Base-by-base conservation (phyloP, 495 filamentous ascomycete genomes). In the Trichoderma parareesei region DNA sequence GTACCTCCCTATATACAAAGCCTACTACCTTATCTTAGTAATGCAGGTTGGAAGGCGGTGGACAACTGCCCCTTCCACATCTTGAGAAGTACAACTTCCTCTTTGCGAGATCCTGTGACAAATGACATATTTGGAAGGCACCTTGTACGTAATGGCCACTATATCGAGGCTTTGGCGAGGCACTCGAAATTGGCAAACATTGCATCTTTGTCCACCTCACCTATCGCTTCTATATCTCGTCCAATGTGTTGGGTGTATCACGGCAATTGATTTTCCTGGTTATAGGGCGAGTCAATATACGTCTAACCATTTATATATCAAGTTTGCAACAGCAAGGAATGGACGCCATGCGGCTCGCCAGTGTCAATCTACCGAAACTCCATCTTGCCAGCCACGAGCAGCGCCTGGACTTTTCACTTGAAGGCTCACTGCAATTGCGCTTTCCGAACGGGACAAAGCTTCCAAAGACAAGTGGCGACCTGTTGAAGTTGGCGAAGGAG, bases 281-380 rank as follows among this genome's bases (percentile, higher is more conserved):
- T 27, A 27, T 27, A 27, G 27, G 27, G 27, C 27, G 27, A 41
- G 6, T 41, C 40, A 41, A 41, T 41, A 41, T 41, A 41, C 40
- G 6, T 41, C 40, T 41, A 11, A 3, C 6, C 40, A 41, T 1
- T 11, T 41, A 41, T 41, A 41, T 3, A 41, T 27, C 27, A 4
- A 53, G n/a, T n/a, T 5, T 27, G 2, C 48, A 8, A 18, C 27
- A 10, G 53, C 53, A 33, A 37, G 16, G 60, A 27, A 27, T 2
- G 16, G 49, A 57, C 43, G 20, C 42, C n/a, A 63, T 63, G 61
- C 18, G 7, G n/a, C 61, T 63, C 13, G 43, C 14, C 6, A 46
- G 9, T 9, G 42, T 63, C n/a, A 13, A n/a, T 20, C 11, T 63
- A 16, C 61, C 61, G 9, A 42, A 42, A 6, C 41, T 63, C 5